phyloP scores from a whole-genome alignment of 208 protist species.

The Vickermania spadyakhi region DNA sequence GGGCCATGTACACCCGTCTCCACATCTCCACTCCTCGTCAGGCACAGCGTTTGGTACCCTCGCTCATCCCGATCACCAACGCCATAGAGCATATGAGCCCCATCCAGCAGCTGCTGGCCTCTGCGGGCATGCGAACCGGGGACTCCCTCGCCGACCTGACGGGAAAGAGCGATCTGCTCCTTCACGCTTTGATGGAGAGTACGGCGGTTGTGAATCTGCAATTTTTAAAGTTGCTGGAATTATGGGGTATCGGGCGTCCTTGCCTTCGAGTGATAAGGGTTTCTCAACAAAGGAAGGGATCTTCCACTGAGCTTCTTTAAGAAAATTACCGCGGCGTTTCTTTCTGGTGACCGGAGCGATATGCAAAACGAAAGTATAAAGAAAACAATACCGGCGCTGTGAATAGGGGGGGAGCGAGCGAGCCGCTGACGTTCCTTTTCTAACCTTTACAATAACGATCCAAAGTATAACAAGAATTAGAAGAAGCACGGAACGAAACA shows the following conservation, averaged over 20 bases:
- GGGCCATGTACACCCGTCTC: slow-evolving; percentile 60
- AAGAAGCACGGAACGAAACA: too few relatives aligned
- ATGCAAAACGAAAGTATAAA: too few relatives aligned
- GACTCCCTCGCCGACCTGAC: slow-evolving; percentile 4
- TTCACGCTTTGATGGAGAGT: slow-evolving; percentile 36
- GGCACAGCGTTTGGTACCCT: slow-evolving; percentile 48
- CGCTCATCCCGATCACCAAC: slow-evolving; percentile 32
- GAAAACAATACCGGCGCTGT: too few relatives aligned
- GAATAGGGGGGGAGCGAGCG: too few relatives aligned
- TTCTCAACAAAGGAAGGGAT: too few relatives aligned
- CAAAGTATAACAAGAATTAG: too few relatives aligned
- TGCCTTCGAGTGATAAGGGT: slow-evolving; percentile 21
- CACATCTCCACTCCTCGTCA: slow-evolving; percentile 53
- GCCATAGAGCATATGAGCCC: slow-evolving; percentile 1
- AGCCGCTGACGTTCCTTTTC: too few relatives aligned
- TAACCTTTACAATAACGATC: too few relatives aligned
- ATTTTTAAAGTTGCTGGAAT: slow-evolving; percentile 73
- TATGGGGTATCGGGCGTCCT: slow-evolving; percentile 67
- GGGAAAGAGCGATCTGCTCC: slow-evolving; percentile 18
- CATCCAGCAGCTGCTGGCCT: background rate
- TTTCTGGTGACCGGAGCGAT: too few relatives aligned
- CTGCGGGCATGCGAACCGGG: slow-evolving; percentile 8
- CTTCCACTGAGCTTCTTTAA: too few relatives aligned
- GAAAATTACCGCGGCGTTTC: too few relatives aligned
- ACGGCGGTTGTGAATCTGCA: slow-evolving; percentile 35